A percentile compares a stretch with the other conserved stretches of the same genome.
Conservation (phyloP, 768 basidiomycete species). For the Coprinellus micaceus region DNA sequence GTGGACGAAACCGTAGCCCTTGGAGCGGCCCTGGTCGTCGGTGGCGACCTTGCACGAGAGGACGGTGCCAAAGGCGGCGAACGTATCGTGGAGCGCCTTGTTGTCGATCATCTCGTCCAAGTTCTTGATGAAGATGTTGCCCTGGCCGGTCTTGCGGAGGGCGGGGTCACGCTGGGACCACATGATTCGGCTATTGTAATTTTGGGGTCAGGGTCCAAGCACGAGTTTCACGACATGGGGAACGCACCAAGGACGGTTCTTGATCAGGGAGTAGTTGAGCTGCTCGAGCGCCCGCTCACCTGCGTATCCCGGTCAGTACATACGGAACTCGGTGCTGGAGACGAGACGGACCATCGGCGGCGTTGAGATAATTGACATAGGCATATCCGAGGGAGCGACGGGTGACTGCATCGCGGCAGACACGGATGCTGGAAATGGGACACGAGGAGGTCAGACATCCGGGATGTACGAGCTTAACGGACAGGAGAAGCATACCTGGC, state of each 20-base stretch:
- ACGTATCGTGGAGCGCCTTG: constrained; percentile 99
- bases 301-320: constrained; percentile 24
- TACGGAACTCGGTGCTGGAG: not conserved
- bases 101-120: constrained; percentile 96
- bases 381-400: constrained; percentile 99
- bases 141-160: constrained; percentile 98
- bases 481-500: constrained; percentile 63
- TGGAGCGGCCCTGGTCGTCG: constrained; percentile 92
- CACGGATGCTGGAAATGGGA: constrained; percentile 72
- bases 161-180: constrained; percentile 99
- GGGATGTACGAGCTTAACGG: constrained; percentile 5
- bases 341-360: constrained; percentile 71
- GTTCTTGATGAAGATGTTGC: constrained; percentile 99
- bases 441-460: constrained; percentile 9
- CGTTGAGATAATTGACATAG: constrained; percentile 98
- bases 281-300: constrained; percentile 98
- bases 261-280: constrained; percentile 98
- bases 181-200: constrained; percentile 86
- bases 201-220: constrained; percentile 12
- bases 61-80: constrained; percentile 98
- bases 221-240: constrained; percentile 13
- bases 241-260: constrained; percentile 88
- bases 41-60: constrained; percentile 98
- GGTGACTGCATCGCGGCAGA: constrained; percentile 99
- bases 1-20: constrained; percentile 98